These are phyloP conservation scores for Glycine soja DNA, from an alignment of 306 rosid species.

Conservation along the genomic window DNA sequence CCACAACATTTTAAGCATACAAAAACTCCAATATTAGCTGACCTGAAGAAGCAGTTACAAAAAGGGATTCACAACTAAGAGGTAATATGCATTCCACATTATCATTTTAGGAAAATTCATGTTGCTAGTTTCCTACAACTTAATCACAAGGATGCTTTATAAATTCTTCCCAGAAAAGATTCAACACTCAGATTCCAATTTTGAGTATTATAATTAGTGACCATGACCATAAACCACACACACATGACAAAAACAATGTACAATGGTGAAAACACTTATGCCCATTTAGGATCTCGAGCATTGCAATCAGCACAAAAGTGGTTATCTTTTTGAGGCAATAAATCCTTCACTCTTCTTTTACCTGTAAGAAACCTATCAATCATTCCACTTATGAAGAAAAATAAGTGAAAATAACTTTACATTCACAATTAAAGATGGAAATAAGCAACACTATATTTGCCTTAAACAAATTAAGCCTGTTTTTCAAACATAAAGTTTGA, in stretches of 20 bases:
- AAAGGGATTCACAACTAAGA: slow-evolving; percentile 27
- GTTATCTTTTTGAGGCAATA: too few species aligned
- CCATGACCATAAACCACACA: too few species aligned
- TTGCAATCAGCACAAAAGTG: slow-evolving; percentile 86
- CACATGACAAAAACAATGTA: not conserved
- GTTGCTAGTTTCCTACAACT: slow-evolving; percentile 33
- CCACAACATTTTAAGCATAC: slow-evolving; percentile 91
- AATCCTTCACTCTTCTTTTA: too few species aligned
- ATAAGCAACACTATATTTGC: not conserved
- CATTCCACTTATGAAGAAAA: too few species aligned
- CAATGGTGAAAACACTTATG: slow-evolving; percentile 62
- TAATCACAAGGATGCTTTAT: too few species aligned
- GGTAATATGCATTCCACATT: not conserved
- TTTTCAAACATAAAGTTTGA: slow-evolving; percentile 8
- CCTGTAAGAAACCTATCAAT: too few species aligned
- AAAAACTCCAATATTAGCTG: slow-evolving; percentile 92
- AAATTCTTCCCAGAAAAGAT: too few species aligned
- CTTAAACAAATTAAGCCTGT: not conserved
- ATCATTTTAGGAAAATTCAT: slow-evolving; percentile 11
- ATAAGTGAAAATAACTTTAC: too few species aligned
- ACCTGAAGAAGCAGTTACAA: slow-evolving; percentile 61
- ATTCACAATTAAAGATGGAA: slow-evolving; percentile 18
- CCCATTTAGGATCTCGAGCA: slow-evolving; percentile 94
- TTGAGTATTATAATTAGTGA: too few species aligned
- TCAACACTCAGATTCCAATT: too few species aligned